Conservation (phyloP, 441 rosid species). For the Pelargonium myrrhifolium region DNA sequence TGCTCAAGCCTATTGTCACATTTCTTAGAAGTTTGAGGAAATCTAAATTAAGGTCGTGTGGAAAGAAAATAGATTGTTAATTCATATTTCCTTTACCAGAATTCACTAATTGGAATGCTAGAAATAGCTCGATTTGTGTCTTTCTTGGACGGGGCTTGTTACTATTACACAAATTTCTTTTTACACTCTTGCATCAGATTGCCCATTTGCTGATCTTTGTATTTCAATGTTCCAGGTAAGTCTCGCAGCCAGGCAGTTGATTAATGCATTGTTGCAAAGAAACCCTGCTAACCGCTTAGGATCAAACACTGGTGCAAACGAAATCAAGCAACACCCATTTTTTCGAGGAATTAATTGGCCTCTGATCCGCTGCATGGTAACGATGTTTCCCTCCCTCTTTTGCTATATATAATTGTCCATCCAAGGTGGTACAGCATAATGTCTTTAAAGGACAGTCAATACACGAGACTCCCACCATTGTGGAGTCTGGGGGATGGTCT, state of each 20-base stretch:
- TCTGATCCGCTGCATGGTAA: conserved; percentile 86
- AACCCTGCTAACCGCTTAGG: conserved; percentile 78
- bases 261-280: conserved; percentile 57
- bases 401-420: not conserved
- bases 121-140: not conserved
- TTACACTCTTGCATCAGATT: not conserved
- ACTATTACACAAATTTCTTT: not conserved
- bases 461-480: no score
- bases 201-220: conserved; percentile 6
- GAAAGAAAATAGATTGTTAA: not conserved
- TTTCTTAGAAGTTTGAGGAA: no score
- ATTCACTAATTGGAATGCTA: not conserved
- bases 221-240: conserved; percentile 51
- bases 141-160: not conserved
- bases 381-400: not conserved
- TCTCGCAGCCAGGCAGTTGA: conserved; percentile 75
- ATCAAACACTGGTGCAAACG: conserved; percentile 67
- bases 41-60: not conserved
- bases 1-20: no score
- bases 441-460: no score
- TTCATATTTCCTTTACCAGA: not conserved
- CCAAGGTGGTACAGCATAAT: not conserved
- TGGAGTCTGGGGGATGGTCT: not conserved
- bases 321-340: conserved; percentile 86
- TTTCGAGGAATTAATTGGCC: conserved; percentile 91